phyloP scores from a whole-genome alignment of 345 rosid genomes.

The Dipteronia sinensis region DNA sequence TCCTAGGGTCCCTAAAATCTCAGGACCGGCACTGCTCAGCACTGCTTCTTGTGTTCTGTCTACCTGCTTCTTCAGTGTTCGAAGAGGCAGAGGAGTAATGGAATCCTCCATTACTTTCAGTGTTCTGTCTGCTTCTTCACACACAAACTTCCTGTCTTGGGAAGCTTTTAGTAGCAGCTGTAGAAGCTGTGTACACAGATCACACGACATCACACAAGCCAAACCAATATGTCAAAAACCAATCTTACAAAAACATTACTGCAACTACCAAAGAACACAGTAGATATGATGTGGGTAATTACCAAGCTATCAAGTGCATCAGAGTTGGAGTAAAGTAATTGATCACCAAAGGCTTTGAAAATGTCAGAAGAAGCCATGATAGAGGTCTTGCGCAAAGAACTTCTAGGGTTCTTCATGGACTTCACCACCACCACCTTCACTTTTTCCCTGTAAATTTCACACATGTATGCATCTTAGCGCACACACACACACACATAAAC shows the following conservation, averaged over 20 bases:
- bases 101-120: conserved; percentile 57
- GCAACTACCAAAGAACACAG: not conserved
- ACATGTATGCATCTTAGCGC: not conserved
- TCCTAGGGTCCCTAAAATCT: too few species aligned
- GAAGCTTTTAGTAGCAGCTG: conserved; percentile 88
- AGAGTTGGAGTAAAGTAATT: conserved; percentile 47
- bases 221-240: not conserved
- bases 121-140: conserved; percentile 86
- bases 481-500: not conserved
- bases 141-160: conserved; percentile 87
- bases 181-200: conserved; percentile 42
- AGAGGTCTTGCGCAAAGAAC: conserved; percentile 90
- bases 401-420: conserved; percentile 91
- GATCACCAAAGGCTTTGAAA: conserved; percentile 65
- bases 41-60: too few species aligned
- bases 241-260: not conserved
- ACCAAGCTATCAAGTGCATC: conserved; percentile 75
- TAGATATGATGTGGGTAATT: not conserved
- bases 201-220: not conserved
- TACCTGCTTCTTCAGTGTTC: too few species aligned
- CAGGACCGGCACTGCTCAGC: too few species aligned
- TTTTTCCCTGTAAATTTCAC: conserved; percentile 54
- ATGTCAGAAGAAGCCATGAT: conserved; percentile 88
- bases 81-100: conserved; percentile 57
- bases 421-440: conserved; percentile 66